A percentile compares a stretch with the other conserved stretches of the same genome.
Evolutionary conservation across 495 filamentous ascomycete genomes (phyloP).

Genomic region (Aspergillus leporis): DNA sequence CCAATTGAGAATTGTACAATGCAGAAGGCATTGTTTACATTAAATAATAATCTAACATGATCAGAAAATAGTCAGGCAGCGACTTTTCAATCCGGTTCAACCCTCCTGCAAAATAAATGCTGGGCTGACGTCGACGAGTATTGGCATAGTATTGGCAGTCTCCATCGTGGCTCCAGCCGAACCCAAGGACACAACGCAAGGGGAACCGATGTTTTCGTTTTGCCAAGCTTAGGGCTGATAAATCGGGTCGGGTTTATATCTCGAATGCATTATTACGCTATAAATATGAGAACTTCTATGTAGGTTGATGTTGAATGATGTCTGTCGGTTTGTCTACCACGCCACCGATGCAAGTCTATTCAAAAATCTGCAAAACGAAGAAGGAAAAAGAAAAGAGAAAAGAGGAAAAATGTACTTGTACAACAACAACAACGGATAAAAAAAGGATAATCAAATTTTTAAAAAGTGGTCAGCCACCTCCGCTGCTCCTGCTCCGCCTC

Average conservation of each 20-base stretch:
- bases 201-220: background rate
- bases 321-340: background rate
- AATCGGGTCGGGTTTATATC: background rate
- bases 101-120: background rate
- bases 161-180: background rate
- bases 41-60: background rate
- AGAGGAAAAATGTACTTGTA: background rate
- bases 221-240: conserved; percentile 12
- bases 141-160: conserved; percentile 4
- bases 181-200: conserved; percentile 3
- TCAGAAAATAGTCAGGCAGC: background rate
- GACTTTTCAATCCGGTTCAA: background rate
- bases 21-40: too few relatives aligned
- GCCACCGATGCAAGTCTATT: background rate
- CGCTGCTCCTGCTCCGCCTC: conserved; percentile 30
- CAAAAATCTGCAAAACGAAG: background rate
- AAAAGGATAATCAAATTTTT: background rate
- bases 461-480: conserved; percentile 42
- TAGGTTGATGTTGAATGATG: too few relatives aligned
- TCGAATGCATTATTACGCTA: background rate
- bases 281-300: background rate
- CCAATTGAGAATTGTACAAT: too few relatives aligned
- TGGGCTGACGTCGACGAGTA: conserved; percentile 25
- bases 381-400: background rate
- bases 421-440: background rate